phyloP scores from a whole-genome alignment of 768 basidiomycete species.

The Xerocomus brunneocitrinus region DNA sequence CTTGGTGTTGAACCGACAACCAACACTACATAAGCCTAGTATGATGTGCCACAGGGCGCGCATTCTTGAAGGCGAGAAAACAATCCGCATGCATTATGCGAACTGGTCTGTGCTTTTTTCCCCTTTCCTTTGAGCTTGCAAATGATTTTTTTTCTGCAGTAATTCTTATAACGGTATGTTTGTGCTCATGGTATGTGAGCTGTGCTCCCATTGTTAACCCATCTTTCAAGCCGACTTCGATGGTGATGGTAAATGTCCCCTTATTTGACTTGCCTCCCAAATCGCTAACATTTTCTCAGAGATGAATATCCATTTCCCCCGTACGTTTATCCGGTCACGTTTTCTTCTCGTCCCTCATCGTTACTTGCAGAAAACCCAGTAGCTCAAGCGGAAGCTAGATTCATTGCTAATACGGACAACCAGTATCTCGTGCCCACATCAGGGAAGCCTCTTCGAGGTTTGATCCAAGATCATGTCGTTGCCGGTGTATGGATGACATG shows the following conservation, averaged over 20 bases:
- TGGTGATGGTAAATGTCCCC: slow-evolving; percentile 63
- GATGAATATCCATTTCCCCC: slow-evolving; percentile 99
- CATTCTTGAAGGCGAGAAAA: slow-evolving; percentile 93
- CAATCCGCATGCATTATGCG: slow-evolving; percentile 99
- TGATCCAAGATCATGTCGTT: slow-evolving; percentile 98
- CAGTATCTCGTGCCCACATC: slow-evolving; percentile 99
- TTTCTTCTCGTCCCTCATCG: neutral
- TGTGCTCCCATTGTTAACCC: slow-evolving; percentile 5
- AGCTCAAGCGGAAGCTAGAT: slow-evolving; percentile 88
- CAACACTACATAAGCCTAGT: slow-evolving; percentile 96
- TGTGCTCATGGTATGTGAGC: slow-evolving; percentile 3
- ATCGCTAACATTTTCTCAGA: slow-evolving; percentile 43
- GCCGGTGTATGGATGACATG: slow-evolving; percentile 99
- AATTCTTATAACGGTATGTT: slow-evolving; percentile 92
- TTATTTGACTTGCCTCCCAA: neutral
- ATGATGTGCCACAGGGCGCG: slow-evolving; percentile 99
- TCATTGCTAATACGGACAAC: slow-evolving; percentile 96
- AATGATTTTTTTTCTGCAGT: slow-evolving; percentile 39
- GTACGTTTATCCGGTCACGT: slow-evolving; percentile 42
- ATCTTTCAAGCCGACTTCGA: slow-evolving; percentile 74
- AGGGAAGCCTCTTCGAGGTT: slow-evolving; percentile 92
- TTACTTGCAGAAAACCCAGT: slow-evolving; percentile 75
- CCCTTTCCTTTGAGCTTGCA: neutral
- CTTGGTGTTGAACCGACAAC: slow-evolving; percentile 94
- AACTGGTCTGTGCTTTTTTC: slow-evolving; percentile 69